Percentiles rank a stretch among this genome's conserved stretches.
These are phyloP conservation scores for Coprinellus micaceus DNA, from an alignment of 768 basidiomycete genomes.

Conservation along the genomic window DNA sequence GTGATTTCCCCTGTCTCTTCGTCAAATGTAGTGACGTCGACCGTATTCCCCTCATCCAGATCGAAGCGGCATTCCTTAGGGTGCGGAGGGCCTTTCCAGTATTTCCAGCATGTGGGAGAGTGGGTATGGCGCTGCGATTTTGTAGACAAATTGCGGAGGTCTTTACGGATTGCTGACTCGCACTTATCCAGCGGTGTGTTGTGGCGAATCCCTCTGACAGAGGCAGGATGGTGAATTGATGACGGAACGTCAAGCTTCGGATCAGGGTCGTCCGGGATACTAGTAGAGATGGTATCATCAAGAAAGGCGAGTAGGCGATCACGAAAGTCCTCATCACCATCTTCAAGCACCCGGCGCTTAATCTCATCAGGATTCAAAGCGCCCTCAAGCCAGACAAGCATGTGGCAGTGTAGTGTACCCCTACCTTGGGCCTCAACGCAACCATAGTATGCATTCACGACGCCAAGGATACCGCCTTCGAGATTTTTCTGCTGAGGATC, in stretches of 20 bases:
- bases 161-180: constrained; percentile 9
- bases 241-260: background rate
- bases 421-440: constrained; percentile 37
- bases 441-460: constrained; percentile 34
- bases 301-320: constrained; percentile 8
- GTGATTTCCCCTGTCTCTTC: constrained; percentile 26
- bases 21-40: constrained; percentile 21
- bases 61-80: constrained; percentile 27
- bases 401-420: constrained; percentile 38
- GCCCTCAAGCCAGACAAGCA: constrained; percentile 38
- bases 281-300: constrained; percentile 7
- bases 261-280: background rate
- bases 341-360: background rate
- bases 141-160: constrained; percentile 20
- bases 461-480: constrained; percentile 30
- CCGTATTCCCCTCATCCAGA: constrained; percentile 19
- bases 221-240: constrained; percentile 12
- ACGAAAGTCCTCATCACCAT: constrained; percentile 7
- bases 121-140: constrained; percentile 32
- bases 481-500: constrained; percentile 7
- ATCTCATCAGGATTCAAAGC: constrained; percentile 30
- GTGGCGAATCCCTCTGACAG: constrained; percentile 3
- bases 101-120: constrained; percentile 34
- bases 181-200: background rate
- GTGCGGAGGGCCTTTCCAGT: constrained; percentile 23